Evolutionary conservation across 257 asterid species (phyloP).

Genomic region (Rehmannia glutinosa): DNA sequence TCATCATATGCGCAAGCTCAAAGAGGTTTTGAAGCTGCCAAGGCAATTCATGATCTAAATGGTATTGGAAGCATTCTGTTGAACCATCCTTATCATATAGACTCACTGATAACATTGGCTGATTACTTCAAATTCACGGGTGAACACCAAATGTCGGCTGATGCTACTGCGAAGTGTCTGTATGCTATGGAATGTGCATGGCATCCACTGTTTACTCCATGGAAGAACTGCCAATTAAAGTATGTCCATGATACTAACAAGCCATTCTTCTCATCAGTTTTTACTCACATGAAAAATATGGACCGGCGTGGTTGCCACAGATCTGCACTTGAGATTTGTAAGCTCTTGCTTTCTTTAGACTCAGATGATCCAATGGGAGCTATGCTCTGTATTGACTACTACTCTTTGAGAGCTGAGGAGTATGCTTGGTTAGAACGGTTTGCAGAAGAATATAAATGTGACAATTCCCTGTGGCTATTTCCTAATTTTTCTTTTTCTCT

Average conservation of each 20-base stretch:
- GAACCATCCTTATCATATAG: constrained; percentile 84
- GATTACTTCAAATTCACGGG: constrained; percentile 87
- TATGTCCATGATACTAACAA: constrained; percentile 72
- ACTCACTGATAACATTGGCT: constrained; percentile 74
- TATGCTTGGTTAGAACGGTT: constrained; percentile 73
- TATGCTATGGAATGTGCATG: constrained; percentile 88
- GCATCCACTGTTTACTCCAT: constrained; percentile 80
- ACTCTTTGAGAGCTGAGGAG: constrained; percentile 77
- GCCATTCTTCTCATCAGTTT: constrained; percentile 68
- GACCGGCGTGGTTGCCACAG: constrained; percentile 94
- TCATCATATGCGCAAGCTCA: constrained; percentile 80
- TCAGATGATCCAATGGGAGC: constrained; percentile 89
- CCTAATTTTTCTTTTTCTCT: constrained; percentile 85
- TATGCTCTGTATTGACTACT: constrained; percentile 76
- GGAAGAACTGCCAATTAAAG: constrained; percentile 59
- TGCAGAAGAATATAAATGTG: constrained; percentile 64
- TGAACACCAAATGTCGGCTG: constrained; percentile 89
- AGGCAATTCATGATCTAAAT: constrained; percentile 80
- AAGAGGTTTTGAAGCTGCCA: constrained; percentile 84
- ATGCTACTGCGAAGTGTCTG: constrained; percentile 71
- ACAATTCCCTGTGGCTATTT: constrained; percentile 77
- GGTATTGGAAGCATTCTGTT: constrained; percentile 67
- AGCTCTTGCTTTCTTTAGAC: constrained; percentile 78
- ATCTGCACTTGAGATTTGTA: constrained; percentile 91
- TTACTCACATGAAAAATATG: constrained; percentile 83